Percentiles rank a stretch among this genome's conserved stretches.
Conservation (phyloP, 2,329 filamentous ascomycete species). For the Sclerotinia nivalis region DNA sequence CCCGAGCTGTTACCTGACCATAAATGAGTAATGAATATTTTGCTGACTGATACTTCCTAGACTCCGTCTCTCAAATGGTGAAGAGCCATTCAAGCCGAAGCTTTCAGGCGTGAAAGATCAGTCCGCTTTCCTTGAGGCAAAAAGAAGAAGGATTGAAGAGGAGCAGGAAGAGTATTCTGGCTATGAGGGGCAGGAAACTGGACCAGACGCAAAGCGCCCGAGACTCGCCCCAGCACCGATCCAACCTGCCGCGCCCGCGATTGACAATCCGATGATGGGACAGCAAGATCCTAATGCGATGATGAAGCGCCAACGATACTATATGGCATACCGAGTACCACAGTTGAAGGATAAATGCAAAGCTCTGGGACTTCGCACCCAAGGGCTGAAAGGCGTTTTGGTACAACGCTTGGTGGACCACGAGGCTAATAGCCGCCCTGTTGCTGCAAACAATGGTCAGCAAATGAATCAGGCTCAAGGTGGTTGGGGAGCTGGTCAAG, state of each 20-base stretch:
- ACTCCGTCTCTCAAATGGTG: neutral
- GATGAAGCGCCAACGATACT: neutral
- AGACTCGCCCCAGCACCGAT: neutral
- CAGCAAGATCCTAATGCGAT: too few species aligned
- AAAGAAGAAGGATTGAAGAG: neutral
- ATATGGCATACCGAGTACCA: neutral
- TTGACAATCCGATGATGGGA: neutral
- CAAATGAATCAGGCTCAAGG: neutral
- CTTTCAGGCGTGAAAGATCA: neutral
- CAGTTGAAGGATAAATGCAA: neutral
- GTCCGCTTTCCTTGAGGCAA: neutral
- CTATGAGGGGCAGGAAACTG: fast-evolving
- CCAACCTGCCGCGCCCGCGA: fast-evolving
- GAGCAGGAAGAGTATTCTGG: neutral
- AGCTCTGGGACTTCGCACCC: too few species aligned
- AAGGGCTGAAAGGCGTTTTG: neutral
- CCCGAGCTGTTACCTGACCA: fast-evolving
- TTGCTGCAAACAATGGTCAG: fast-evolving
- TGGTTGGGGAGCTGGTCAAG: too few species aligned
- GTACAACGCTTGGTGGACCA: neutral
- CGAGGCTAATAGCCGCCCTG: neutral
- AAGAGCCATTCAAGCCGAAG: neutral
- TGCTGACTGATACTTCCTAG: neutral
- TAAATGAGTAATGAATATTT: neutral
- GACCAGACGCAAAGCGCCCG: neutral